Evolutionary conservation across 768 basidiomycete genomes (phyloP), one percentile per base, ranked within the genome.

Genomic region (Lanmaoa pseudosensibilis): DNA sequence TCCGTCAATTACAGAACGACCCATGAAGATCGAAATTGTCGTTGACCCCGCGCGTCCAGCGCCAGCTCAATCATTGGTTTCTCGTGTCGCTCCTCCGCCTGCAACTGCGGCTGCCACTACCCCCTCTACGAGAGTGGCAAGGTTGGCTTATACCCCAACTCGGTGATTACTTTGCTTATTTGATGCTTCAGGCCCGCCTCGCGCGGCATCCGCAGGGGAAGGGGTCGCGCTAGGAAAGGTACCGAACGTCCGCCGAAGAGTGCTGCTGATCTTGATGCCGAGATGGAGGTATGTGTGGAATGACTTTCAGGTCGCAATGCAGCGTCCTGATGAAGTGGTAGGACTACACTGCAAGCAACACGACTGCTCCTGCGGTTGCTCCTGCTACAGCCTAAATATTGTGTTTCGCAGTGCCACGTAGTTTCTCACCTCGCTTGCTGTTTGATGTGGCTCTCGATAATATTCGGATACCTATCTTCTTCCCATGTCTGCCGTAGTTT

Each of bases 21-120:
- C 93, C 23, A 97, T 98, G 94, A 96, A 94, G 81, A 94, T 98
- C 60, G 96, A 99, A 81, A 92, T 98, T 62, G 85, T 98, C 44
- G 82, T 96, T 71, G 92, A 96, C 77, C 92, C 92, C 13, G 81
- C 86, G 44, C 81, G 83, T 41, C 77, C 87, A n/a, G 79, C 83
- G 7, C 74, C 83, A 12, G 72, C 78, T 11, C 78, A 78, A 19
- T 81, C 90, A 5, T 80, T 99, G 60, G 85, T 84, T 18, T 83
- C 90, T 25, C 91, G 97, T 51, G 92, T 99, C 36, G 90, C 92
- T 4, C 91, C 93, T 36, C 82, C 83, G 15, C 73, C 75, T 18
- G 73, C 77, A 41, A 64, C 70, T 51, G 71, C 59, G 25, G 69
- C 64, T 50, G 58, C 61, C 5, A 36, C 57, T 4, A 13, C 58